phyloP scores from a whole-genome alignment of 768 basidiomycete species.

The Myochromella boudieri region DNA sequence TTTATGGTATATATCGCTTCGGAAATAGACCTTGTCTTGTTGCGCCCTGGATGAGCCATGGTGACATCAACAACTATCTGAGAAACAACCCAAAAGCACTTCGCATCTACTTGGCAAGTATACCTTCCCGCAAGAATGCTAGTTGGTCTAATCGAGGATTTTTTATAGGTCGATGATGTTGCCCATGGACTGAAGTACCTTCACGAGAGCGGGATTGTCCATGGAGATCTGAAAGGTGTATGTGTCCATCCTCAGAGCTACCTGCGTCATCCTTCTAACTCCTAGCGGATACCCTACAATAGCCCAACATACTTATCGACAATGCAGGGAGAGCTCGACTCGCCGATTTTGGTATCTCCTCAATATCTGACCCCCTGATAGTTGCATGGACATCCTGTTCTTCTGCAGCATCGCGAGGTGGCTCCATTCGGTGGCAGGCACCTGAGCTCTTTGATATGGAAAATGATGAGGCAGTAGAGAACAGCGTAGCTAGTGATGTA shows the following conservation, averaged over 20 bases:
- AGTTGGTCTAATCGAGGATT: no score
- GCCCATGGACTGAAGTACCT: constrained; percentile 31
- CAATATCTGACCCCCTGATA: constrained; percentile 12
- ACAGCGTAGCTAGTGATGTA: constrained; percentile 20
- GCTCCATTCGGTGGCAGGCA: constrained; percentile 18
- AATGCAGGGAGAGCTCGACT: constrained; percentile 17
- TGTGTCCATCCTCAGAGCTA: no score
- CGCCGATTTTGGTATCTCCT: constrained; percentile 23
- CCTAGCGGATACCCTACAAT: no score
- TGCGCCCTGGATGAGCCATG: constrained; percentile 1
- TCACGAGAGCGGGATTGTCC: constrained; percentile 33
- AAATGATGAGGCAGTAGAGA: no score
- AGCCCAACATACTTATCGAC: constrained; percentile 25
- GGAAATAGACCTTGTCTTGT: no score
- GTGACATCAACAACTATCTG: background rate
- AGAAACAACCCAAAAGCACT: no score
- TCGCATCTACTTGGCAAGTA: background rate
- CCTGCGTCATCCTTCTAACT: background rate
- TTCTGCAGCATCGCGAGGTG: constrained; percentile 4
- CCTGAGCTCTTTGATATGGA: no score
- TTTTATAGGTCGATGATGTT: constrained; percentile 32
- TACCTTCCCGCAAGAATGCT: no score
- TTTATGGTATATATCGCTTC: background rate
- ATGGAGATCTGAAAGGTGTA: constrained; percentile 46
- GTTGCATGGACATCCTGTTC: constrained; percentile 11